Evolutionary conservation across 2,329 filamentous ascomycete species (phyloP), one percentile per base, ranked within the genome.

Genomic region (Hymenoscyphus repandus): DNA sequence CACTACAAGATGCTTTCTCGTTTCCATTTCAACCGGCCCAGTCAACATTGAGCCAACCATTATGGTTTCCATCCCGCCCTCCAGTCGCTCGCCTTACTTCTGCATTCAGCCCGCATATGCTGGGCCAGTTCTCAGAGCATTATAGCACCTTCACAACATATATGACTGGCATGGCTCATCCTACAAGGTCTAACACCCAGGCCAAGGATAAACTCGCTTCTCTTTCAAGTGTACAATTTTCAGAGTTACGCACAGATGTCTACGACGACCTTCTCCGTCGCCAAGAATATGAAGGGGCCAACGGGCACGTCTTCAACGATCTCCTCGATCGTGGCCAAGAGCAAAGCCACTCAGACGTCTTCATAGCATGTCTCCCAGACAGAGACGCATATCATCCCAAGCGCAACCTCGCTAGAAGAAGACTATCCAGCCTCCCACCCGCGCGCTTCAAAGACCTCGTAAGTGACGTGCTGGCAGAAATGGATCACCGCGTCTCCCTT

Each of bases 231-330:
- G 15, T 3, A 9, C 58, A 58, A 40, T 47, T 62, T 9, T 47
- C 53, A 49, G 53, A 58, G 32, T 49, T 62, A 37, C 44, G 53
- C n/a, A 44, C 40, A 6, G 59, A 62, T 32, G 50, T 56, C 10
- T 58, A 56, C 32, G 54, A 60, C 15, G 59, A 62, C 22, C 20
- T 58, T 5, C 32, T 48, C 5, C 56, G 59, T n/a, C 53, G 59
- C 45, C 34, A 56, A 53, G 22, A 54, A 47, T 33, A 47, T 17
- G 50, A 51, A 22, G 47, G 47, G 11, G 22, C 64, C 67, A 33
- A 79, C 75, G 58, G 76, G 74, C 32, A 75, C 73, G 46, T 66
- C 18, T 40, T 33, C 45, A 30, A 15, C 12, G 45, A 31, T 4
- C n/a, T 39, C 33, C 33, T 13, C 22, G n/a, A 40, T 27, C 22